A percentile compares a stretch with the other conserved stretches of the same genome.
Evolutionary conservation across 2,329 filamentous ascomycete species (phyloP).

Genomic region (Xylaria sp.): DNA sequence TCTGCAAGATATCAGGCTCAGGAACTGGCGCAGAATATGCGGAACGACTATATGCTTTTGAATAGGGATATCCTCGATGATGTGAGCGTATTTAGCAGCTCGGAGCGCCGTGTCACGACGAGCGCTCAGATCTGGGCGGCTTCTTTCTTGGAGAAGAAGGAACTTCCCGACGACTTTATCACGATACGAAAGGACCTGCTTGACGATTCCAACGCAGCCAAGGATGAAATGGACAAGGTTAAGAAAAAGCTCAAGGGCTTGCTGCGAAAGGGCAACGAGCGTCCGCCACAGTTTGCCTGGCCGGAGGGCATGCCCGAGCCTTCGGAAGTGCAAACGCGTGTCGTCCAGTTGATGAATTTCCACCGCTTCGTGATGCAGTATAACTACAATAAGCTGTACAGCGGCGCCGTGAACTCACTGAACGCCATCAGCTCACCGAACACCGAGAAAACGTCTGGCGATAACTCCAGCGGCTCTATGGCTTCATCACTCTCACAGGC

Average conservation of each 20-base stretch:
- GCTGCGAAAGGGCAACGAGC: constrained; percentile 84
- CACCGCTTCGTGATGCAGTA: constrained; percentile 91
- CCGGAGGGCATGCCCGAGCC: constrained; percentile 91
- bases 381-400: constrained; percentile 79
- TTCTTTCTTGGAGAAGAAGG: constrained; percentile 81
- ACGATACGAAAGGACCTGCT: constrained; percentile 88
- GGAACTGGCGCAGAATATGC: constrained; percentile 91
- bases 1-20: constrained; percentile 94
- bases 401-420: constrained; percentile 58
- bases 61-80: constrained; percentile 90
- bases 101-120: constrained; percentile 87
- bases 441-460: constrained; percentile 41
- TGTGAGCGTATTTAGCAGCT: constrained; percentile 92
- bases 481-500: constrained; percentile 53
- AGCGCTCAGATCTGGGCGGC: constrained; percentile 95
- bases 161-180: constrained; percentile 80
- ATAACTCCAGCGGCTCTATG: constrained; percentile 39
- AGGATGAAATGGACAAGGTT: constrained; percentile 99
- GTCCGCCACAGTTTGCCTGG: constrained; percentile 97
- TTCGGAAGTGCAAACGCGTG: constrained; percentile 82
- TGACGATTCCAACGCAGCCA: constrained; percentile 96
- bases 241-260: constrained; percentile 98
- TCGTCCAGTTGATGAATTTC: constrained; percentile 96
- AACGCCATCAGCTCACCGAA: constrained; percentile 50
- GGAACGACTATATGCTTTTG: constrained; percentile 87